These are phyloP conservation scores for Colletotrichum incanum DNA, from an alignment of 2,329 filamentous ascomycete species.

Conservation along the genomic window DNA sequence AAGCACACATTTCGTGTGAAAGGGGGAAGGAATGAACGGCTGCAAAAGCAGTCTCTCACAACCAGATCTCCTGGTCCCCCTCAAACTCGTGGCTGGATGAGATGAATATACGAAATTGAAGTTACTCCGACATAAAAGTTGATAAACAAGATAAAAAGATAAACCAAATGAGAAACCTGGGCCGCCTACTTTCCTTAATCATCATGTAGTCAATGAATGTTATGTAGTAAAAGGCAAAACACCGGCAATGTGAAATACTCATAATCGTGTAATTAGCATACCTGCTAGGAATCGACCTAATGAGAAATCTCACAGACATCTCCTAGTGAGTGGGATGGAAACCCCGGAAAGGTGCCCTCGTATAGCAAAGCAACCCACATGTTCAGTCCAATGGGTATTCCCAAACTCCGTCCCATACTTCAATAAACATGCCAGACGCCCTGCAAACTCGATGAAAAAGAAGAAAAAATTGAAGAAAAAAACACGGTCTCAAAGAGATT, in stretches of 20 bases:
- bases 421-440: background rate
- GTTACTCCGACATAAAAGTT: background rate
- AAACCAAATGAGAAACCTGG: too few species aligned
- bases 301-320: background rate
- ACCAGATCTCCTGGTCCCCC: too few species aligned
- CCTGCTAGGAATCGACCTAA: background rate
- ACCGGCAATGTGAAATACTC: background rate
- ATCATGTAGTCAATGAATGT: background rate
- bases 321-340: background rate
- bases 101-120: background rate
- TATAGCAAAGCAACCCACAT: background rate
- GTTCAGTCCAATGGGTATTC: slow-evolving; percentile 1
- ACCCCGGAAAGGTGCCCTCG: background rate
- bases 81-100: too few species aligned
- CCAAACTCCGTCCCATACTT: slow-evolving; percentile 5
- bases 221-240: too few species aligned
- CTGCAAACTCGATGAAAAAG: background rate
- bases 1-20: background rate
- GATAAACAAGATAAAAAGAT: background rate
- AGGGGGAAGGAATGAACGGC: background rate
- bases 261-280: background rate
- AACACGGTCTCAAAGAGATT: background rate
- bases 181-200: too few species aligned
- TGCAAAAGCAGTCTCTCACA: background rate
- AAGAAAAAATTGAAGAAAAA: too few species aligned